These are phyloP conservation scores for Huntiella abstrusa DNA, from an alignment of 2,329 filamentous ascomycete genomes.

Conservation along the genomic window DNA sequence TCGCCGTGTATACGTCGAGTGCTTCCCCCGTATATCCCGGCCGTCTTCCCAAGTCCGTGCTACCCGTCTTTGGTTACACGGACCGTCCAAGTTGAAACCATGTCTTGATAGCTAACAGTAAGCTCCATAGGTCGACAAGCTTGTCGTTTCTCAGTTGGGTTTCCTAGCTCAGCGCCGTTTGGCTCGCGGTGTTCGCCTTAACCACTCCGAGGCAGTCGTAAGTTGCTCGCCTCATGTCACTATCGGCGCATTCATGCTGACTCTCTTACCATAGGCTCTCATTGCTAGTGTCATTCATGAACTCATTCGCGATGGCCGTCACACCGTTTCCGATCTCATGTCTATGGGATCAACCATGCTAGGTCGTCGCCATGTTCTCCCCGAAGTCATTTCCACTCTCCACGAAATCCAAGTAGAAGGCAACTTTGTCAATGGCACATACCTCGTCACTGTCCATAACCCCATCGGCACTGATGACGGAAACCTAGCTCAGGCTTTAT, in stretches of 20 bases:
- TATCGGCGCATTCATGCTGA: background rate
- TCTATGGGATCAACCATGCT: constrained; percentile 78
- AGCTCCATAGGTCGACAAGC: constrained; percentile 66
- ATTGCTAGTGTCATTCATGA: constrained; percentile 86
- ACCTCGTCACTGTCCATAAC: constrained; percentile 84
- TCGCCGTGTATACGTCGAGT: no score
- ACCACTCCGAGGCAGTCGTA: constrained; percentile 76
- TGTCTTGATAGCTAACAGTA: no score
- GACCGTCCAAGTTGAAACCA: no score
- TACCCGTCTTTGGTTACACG: no score
- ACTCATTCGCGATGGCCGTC: constrained; percentile 89
- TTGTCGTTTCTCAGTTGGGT: constrained; percentile 77
- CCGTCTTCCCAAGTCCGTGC: no score
- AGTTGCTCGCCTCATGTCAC: constrained; percentile 11
- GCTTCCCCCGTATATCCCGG: no score
- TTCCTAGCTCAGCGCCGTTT: constrained; percentile 73
- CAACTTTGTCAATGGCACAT: constrained; percentile 78
- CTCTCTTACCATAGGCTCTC: constrained; percentile 35
- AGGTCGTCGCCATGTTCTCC: constrained; percentile 76
- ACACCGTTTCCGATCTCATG: constrained; percentile 89
- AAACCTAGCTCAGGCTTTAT: constrained; percentile 68
- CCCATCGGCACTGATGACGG: constrained; percentile 76
- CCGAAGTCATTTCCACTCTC: constrained; percentile 61
- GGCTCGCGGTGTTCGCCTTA: constrained; percentile 71
- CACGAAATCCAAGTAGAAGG: constrained; percentile 83